Evolutionary conservation across 345 rosid species (phyloP).

Genomic region (Linum lewisii): DNA sequence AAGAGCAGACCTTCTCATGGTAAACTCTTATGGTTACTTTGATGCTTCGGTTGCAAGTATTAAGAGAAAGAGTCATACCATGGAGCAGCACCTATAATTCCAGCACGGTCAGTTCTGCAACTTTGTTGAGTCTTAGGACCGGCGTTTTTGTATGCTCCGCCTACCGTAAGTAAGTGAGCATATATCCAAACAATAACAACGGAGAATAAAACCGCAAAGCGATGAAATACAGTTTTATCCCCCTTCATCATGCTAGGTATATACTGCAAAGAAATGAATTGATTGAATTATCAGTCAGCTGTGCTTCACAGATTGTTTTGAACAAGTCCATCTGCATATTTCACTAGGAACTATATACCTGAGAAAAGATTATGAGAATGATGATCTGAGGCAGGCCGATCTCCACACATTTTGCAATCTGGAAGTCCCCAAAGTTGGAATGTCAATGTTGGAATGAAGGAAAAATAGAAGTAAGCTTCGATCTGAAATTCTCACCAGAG

Average conservation of each 20-base stretch:
- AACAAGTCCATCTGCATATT: not conserved
- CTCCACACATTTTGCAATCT: conserved; percentile 93
- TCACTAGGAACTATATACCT: conserved; percentile 32
- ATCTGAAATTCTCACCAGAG: conserved; percentile 45
- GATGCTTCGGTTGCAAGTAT: not conserved
- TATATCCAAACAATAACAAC: conserved; percentile 83
- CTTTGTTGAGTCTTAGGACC: conserved; percentile 55
- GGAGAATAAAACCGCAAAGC: conserved; percentile 85
- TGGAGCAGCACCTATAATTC: conserved; percentile 75
- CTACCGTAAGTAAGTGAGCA: conserved; percentile 84
- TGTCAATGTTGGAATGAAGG: conserved; percentile 7
- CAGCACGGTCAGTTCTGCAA: conserved; percentile 86
- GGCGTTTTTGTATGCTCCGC: conserved; percentile 80
- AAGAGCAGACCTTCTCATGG: not conserved
- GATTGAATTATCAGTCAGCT: not conserved
- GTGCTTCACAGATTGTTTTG: not conserved
- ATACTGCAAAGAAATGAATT: conserved; percentile 39
- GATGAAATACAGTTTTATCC: conserved; percentile 55
- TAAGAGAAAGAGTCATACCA: conserved; percentile 38
- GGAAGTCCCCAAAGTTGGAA: conserved; percentile 13
- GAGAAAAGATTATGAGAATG: conserved; percentile 69
- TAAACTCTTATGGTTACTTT: not conserved
- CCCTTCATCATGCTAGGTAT: conserved; percentile 60
- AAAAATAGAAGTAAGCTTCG: not conserved
- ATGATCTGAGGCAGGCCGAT: conserved; percentile 82